These are phyloP conservation scores for Backusella liffmaniae DNA, from an alignment of 192 early-diverging fungal genomes.

Conservation along the genomic window DNA sequence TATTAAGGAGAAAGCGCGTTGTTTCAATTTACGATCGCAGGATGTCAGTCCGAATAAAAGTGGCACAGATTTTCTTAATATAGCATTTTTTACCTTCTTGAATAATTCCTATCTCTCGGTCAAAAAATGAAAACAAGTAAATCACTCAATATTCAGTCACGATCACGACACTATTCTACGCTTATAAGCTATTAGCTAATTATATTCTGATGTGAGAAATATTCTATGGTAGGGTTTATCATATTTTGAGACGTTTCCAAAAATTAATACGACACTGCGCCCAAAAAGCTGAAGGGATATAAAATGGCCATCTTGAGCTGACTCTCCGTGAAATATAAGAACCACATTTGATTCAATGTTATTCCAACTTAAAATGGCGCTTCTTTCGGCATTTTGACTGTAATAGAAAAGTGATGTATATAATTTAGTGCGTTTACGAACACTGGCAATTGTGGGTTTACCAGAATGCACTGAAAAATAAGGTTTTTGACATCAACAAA, in stretches of 20 bases:
- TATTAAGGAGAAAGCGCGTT: neutral
- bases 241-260: neutral
- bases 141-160: neutral
- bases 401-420: neutral
- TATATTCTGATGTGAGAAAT: neutral
- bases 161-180: neutral
- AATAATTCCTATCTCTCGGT: constrained; percentile 1
- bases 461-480: neutral
- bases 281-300: no score
- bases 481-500: neutral
- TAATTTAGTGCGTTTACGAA: neutral
- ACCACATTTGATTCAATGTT: no score
- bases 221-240: neutral
- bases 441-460: neutral
- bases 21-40: constrained; percentile 1
- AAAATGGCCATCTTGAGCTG: no score
- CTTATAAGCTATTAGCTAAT: neutral
- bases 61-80: neutral
- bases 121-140: neutral
- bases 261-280: neutral
- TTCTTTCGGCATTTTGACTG: no score
- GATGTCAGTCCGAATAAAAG: neutral
- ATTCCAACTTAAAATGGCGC: no score
- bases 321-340: no score
- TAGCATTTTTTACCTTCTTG: constrained; percentile 2